These are phyloP conservation scores for Aspergillus fumigatiaffinis DNA, from an alignment of 2,329 filamentous ascomycete genomes.

Conservation along the genomic window DNA sequence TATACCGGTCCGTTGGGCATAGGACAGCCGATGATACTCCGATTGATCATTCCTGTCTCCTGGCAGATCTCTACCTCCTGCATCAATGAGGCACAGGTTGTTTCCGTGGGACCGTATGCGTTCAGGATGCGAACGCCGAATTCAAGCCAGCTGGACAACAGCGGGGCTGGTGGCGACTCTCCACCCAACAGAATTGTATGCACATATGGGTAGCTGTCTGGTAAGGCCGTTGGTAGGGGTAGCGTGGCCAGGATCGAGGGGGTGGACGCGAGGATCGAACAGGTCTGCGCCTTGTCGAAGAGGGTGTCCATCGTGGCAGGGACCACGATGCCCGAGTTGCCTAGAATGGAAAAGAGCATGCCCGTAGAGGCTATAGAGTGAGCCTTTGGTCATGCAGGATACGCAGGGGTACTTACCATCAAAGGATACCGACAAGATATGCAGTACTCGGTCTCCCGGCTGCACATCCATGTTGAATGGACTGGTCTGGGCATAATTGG, in stretches of 20 bases:
- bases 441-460: not conserved
- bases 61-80: not conserved
- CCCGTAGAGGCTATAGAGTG: not conserved
- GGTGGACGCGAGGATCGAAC: not conserved
- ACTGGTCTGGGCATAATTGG: not conserved
- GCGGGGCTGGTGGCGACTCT: not conserved
- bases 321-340: not conserved
- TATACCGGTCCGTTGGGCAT: not conserved
- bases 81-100: not conserved
- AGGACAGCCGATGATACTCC: not conserved
- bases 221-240: not conserved
- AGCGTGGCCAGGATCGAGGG: not conserved
- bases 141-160: not conserved
- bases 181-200: not conserved
- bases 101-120: not conserved
- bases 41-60: not conserved
- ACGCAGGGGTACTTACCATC: not conserved
- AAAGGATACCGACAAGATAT: not conserved
- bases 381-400: not conserved
- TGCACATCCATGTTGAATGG: not conserved
- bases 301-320: not conserved
- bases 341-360: not conserved
- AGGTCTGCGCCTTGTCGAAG: not conserved
- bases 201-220: not conserved
- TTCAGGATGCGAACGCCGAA: not conserved